Evolutionary conservation across 768 basidiomycete genomes (phyloP).

Genomic region (Suillus sp.): DNA sequence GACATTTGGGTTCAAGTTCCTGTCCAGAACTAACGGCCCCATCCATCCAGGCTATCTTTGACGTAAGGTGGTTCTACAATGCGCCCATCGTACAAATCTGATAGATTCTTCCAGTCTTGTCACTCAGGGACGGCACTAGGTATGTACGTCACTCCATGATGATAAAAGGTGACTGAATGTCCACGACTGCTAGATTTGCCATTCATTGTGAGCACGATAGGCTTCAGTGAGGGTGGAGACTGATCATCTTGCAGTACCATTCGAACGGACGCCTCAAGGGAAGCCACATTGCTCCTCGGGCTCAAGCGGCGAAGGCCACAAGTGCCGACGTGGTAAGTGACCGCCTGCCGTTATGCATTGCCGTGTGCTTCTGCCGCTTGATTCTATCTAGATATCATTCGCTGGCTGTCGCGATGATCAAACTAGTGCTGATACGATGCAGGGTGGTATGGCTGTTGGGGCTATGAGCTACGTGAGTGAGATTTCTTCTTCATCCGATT

Average conservation of each 20-base stretch:
- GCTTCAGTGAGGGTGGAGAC: background rate
- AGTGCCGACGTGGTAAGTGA: conserved; percentile 69
- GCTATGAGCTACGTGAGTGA: conserved; percentile 78
- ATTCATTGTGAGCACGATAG: conserved; percentile 26
- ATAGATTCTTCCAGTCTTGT: conserved; percentile 37
- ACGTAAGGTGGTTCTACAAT: conserved; percentile 37
- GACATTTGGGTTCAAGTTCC: background rate
- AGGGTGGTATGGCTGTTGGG: conserved; percentile 65
- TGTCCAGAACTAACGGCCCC: background rate
- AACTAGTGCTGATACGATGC: conserved; percentile 72
- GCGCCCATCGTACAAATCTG: conserved; percentile 1
- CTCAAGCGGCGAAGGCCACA: conserved; percentile 45
- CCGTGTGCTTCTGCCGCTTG: background rate
- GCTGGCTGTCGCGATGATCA: conserved; percentile 72
- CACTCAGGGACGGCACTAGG: conserved; percentile 54
- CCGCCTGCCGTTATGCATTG: background rate
- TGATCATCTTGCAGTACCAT: conserved; percentile 47
- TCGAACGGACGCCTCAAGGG: conserved; percentile 57
- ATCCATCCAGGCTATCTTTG: conserved; percentile 43
- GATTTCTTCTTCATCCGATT: background rate
- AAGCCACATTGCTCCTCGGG: conserved; percentile 37
- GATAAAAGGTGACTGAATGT: background rate
- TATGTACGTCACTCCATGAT: conserved; percentile 12
- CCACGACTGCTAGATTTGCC: conserved; percentile 24
- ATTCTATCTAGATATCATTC: conserved; percentile 57